Evolutionary conservation across 140 eudicot species (phyloP), one percentile per base, ranked within the genome.

Genomic region (Cichorium intybus): DNA sequence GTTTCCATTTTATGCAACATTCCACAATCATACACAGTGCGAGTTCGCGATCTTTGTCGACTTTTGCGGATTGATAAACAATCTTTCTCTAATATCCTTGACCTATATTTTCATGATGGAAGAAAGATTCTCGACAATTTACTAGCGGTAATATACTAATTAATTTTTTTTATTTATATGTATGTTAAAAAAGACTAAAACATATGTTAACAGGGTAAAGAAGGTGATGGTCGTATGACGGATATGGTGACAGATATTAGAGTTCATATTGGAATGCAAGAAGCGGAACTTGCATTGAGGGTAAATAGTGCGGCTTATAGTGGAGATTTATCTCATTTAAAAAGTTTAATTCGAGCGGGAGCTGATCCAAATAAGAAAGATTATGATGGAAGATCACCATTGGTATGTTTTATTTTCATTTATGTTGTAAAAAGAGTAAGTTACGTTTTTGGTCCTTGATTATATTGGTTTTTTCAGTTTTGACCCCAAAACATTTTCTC

Each of bases 331-430:
- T 56, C 74, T 77, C 98, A 83, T 50, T 77, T 92, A 33, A 88
- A 88, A 75, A 79, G 81, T 68, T 74, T 88, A 45, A 73, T 92
- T 47, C 82, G 92, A 60, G 80, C 93, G 4, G 98, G 98, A 27
- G 98, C 96, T 58, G 96, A 92, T 79, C 95, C 89, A 10, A 85
- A 92, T 62, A 88, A 81, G 74, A 65, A 52, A 74, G 96, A 92
- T 73, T 92, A 85, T 64, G 86, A 86, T 61, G 98, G 96, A 73
- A 79, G 98, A 70, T 67, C 98, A 60, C 93, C 98, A 0, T 47
- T 92, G 96, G 98, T 92, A 88, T 37, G 76, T 7, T 60, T 68
- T n/a, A 24, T 24, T 27, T 27, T 27, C 31, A 27, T 27, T n/a
- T n/a, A n/a, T n/a, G n/a, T n/a, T n/a, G n/a, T n/a, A n/a, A n/a